Evolutionary conservation across 306 rosid species (phyloP), one percentile per base, ranked within the genome.

Genomic region (Trichosanthes cucumerina): DNA sequence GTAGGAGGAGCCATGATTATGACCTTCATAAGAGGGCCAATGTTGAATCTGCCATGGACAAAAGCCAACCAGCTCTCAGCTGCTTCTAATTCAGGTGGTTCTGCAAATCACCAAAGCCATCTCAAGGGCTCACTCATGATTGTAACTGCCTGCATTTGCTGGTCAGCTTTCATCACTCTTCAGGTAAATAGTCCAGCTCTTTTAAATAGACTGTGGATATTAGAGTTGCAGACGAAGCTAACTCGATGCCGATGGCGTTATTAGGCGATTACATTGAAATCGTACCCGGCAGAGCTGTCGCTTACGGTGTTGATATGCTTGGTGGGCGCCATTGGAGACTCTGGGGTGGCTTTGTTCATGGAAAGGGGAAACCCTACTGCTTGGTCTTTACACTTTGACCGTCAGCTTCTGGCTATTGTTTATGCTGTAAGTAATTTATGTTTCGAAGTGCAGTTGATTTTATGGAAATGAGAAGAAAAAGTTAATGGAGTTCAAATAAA

Each of bases 201-300:
- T n/a, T n/a, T n/a, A n/a, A n/a, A n/a, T n/a, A n/a, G n/a, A n/a
- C n/a, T n/a, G 18, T 53, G 59, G 26, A 53, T 6, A 53, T 7
- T 19, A n/a, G 21, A 6, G 47, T 36, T 53, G 59, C 24, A 18
- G 54, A 49, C 13, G 41, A 62, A 62, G n/a, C 6, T 62, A 62
- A 62, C 6, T 26, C 34, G 23, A 34, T 38, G 33, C 28, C 56
- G 16, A 14, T 62, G 77, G 46, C 43, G 31, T n/a, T n/a, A 28
- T 10, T 16, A 87, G 93, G 87, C 90, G 36, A 79, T 89, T 26
- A 85, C 88, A 3, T 75, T 87, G 19, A 80, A 84, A 53, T 33
- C 86, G 11, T 89, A 87, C 84, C 89, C 89, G 7, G 81, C 84
- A 11, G 89, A 80, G 77, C 85, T 87, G 23, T 84, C 93, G n/a